A percentile compares a stretch with the other conserved stretches of the same genome.
Conservation (phyloP, 371 early-diverging fungal genomes). For the Circinella minor region DNA sequence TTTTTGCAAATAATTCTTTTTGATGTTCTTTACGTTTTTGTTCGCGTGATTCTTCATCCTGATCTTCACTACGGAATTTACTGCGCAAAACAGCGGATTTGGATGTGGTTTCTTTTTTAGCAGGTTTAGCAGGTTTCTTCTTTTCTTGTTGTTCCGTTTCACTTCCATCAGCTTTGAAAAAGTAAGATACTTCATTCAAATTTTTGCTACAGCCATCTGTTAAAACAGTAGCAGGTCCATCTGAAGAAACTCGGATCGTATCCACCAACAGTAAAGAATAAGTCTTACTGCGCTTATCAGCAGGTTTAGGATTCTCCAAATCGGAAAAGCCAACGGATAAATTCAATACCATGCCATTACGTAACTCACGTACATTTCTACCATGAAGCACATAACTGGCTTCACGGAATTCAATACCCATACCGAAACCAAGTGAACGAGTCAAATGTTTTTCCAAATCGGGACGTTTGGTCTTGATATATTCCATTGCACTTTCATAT, state of each 20-base stretch:
- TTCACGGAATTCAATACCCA: conserved; percentile 96
- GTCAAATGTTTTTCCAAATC: conserved; percentile 85
- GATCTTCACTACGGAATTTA: conserved; percentile 87
- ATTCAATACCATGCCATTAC: conserved; percentile 86
- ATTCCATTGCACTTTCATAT: conserved; percentile 71
- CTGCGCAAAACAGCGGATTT: conserved; percentile 85
- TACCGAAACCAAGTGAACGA: conserved; percentile 91
- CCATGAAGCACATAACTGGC: conserved; percentile 72
- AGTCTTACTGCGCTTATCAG: conserved; percentile 68
- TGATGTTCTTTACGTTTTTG: conserved; percentile 88
- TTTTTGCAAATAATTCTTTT: conserved; percentile 77
- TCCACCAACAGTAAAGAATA: conserved; percentile 89
- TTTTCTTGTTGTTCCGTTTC: conserved; percentile 32
- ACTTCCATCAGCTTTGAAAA: conserved; percentile 67
- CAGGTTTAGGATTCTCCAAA: conserved; percentile 73
- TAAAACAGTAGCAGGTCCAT: conserved; percentile 59
- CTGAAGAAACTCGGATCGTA: conserved; percentile 75
- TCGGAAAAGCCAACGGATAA: conserved; percentile 88
- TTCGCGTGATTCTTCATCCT: conserved; percentile 81
- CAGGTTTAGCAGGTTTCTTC: conserved; percentile 21
- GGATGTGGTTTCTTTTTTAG: conserved; percentile 36
- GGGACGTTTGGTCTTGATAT: conserved; percentile 79
- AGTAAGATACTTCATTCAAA: conserved; percentile 78
- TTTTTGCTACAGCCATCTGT: conserved; percentile 78
- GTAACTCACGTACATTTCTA: conserved; percentile 72